Evolutionary conservation across 345 rosid species (phyloP).

Genomic region (Kernera saxatilis): DNA sequence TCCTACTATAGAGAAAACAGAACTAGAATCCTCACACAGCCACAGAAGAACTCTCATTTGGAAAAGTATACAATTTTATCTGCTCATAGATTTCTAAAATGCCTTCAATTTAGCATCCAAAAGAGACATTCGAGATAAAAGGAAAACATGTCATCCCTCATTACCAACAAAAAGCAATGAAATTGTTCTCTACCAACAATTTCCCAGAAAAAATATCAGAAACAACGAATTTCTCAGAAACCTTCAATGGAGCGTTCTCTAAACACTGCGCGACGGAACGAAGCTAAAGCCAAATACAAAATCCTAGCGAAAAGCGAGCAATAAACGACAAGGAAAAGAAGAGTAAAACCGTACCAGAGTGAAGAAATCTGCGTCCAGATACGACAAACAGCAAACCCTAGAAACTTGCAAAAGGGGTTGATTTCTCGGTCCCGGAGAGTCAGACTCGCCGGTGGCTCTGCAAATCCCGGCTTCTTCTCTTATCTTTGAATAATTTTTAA

Average conservation of each 20-base stretch:
- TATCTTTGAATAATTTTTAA: slow-evolving; percentile 20
- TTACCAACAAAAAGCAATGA: background rate
- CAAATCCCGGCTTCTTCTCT: slow-evolving; percentile 33
- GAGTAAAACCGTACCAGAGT: slow-evolving; percentile 24
- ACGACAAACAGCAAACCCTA: slow-evolving; percentile 13
- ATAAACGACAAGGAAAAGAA: background rate
- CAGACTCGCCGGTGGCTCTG: slow-evolving; percentile 28
- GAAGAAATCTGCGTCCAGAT: slow-evolving; percentile 20
- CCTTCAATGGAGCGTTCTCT: background rate
- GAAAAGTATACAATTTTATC: background rate
- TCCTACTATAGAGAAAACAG: background rate
- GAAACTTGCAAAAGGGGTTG: background rate
- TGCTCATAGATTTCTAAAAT: background rate
- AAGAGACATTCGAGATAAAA: background rate
- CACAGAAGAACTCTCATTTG: background rate
- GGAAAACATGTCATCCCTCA: background rate
- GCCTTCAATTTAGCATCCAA: background rate
- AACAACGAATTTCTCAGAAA: too few relatives aligned
- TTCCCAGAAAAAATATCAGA: too few relatives aligned
- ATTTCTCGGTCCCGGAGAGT: slow-evolving; percentile 6
- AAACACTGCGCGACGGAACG: slow-evolving; percentile 12
- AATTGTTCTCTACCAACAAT: slow-evolving; percentile 4
- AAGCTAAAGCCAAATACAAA: background rate
- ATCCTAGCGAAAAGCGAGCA: background rate
- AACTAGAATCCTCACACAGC: slow-evolving; percentile 6